Percentiles rank a stretch among this genome's conserved stretches.
Evolutionary conservation across 345 rosid species (phyloP).

Genomic region (Hibiscus trionum): DNA sequence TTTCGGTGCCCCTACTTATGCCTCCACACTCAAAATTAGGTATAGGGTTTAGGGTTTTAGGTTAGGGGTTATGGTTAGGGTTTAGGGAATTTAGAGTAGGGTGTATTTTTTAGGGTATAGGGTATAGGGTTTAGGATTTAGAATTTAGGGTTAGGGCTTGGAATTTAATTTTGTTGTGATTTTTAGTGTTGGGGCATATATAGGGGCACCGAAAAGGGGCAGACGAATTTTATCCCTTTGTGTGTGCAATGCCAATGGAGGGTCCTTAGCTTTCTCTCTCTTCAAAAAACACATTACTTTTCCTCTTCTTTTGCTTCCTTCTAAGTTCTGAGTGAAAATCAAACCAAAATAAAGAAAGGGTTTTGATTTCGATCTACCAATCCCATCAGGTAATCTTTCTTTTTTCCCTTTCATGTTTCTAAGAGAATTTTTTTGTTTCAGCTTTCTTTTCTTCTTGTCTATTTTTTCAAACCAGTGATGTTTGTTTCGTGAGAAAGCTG

Average conservation of each 20-base stretch:
- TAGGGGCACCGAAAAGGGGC: too few relatives aligned
- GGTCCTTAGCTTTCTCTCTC: slow-evolving; percentile 30
- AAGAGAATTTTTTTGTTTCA: not conserved
- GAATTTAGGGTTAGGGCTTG: too few relatives aligned
- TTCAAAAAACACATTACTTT: not conserved
- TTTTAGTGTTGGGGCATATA: too few relatives aligned
- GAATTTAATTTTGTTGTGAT: too few relatives aligned
- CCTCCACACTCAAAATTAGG: too few relatives aligned
- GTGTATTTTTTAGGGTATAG: too few relatives aligned
- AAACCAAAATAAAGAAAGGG: not conserved
- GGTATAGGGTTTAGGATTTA: too few relatives aligned
- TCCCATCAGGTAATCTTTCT: slow-evolving; percentile 14
- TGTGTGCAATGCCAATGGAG: slow-evolving; percentile 36
- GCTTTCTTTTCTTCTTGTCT: not conserved
- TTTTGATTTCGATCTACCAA: slow-evolving; percentile 6
- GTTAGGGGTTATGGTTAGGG: too few relatives aligned
- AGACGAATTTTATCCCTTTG: too few relatives aligned
- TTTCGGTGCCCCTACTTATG: too few relatives aligned
- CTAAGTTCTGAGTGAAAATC: not conserved
- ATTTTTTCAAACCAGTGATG: slow-evolving; percentile 3
- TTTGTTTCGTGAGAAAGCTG: slow-evolving; percentile 17
- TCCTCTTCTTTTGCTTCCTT: not conserved
- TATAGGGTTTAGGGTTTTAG: too few relatives aligned
- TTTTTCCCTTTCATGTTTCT: not conserved
- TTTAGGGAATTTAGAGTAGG: too few relatives aligned